Evolutionary conservation across 331 rosid species (phyloP), one percentile per base, ranked within the genome.

Genomic region (Malus hybrid): DNA sequence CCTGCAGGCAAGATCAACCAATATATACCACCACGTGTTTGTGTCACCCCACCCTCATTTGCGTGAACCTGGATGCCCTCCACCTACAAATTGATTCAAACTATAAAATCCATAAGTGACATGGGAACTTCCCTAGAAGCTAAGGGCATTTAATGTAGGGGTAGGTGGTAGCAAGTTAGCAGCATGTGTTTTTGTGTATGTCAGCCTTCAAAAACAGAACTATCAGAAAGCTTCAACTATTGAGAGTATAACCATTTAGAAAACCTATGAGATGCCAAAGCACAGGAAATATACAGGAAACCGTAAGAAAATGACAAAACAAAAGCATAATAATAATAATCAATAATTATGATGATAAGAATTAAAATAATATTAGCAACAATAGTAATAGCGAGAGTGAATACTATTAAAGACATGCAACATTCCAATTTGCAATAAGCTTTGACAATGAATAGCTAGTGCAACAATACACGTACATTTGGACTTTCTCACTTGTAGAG

Each of bases 1-100:
- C 98, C 98, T 32, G 98, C 98, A 30, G 98, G 98, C 85, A 93
- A 85, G 87, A 93, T 93, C 77, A 93, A 32, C 93, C 98, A 93
- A 78, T 93, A 93, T 53, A 84, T 63, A 66, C 98, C 98, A n/a
- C 98, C 98, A 71, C 98, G 92, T 4, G 98, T 93, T 79, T 85
- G 89, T 44, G 98, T 93, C 65, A 70, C 55, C 58, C 98, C 98
- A 55, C 98, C 98, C 86, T 93, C 98, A 68, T 93, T 81, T 75
- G 92, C 93, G 12, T 91, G 96, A 73, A 93, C 98, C 84, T 93
- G 84, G 36, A 91, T 93, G 66, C 98, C 98, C 75, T 86, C 98
- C 76, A 93, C 98, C 98, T 91, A 80, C 81, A 78, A 15, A 6
- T 71, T 77, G 63, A 74, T 76, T 70, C 52, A 73, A 26, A 78